These are phyloP conservation scores for Solanum hybrid DNA, from an alignment of 305 asterid genomes.

Conservation along the genomic window DNA sequence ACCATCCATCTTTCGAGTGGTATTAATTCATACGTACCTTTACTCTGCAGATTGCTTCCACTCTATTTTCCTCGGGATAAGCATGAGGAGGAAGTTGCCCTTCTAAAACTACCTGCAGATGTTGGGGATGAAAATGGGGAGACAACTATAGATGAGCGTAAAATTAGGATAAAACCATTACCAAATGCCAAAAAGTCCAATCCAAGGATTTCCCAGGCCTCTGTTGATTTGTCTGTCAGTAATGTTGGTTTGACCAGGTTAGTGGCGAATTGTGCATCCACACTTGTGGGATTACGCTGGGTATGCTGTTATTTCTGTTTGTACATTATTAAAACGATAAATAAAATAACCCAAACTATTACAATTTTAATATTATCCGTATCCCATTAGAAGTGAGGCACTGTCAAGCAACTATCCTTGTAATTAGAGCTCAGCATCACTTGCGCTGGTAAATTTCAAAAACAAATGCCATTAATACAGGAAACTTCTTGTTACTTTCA, in stretches of 20 bases:
- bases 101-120: constrained; percentile 75
- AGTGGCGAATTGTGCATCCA: constrained; percentile 12
- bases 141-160: constrained; percentile 72
- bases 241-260: constrained; percentile 55
- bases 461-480: neutral
- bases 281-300: neutral
- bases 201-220: constrained; percentile 32
- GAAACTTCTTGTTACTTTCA: neutral
- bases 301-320: neutral
- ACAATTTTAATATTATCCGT: neutral
- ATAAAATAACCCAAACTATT: neutral
- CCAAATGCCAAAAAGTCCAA: constrained; percentile 58
- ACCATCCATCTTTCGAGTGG: neutral
- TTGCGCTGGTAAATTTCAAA: neutral
- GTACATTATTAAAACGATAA: neutral
- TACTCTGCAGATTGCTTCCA: constrained; percentile 61
- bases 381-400: neutral
- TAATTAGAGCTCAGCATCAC: neutral
- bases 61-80: constrained; percentile 86
- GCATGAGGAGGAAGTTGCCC: constrained; percentile 71
- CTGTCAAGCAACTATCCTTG: neutral
- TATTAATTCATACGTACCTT: neutral
- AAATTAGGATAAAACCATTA: constrained; percentile 75
- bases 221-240: constrained; percentile 48
- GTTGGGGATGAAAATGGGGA: constrained; percentile 97